Evolutionary conservation across 345 rosid genomes (phyloP), one percentile per base, ranked within the genome.

Genomic region (Murraya paniculata): DNA sequence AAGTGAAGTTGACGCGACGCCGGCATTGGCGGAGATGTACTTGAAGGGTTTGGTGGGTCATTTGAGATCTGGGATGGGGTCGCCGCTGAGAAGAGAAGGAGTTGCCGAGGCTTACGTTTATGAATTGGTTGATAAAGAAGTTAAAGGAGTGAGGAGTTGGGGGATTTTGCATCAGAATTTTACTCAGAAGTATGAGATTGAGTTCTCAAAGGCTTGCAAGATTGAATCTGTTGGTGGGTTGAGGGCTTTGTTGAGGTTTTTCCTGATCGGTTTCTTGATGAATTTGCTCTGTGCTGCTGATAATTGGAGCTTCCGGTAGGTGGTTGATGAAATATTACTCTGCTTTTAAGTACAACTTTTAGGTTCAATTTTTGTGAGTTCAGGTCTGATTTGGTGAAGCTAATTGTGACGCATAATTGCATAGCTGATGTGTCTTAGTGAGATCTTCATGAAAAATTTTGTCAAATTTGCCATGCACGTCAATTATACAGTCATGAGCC

Each of bases 21-120:
- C 79, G 75, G 66, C 70, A 19, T 91, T 88, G 25, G 93, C 90
- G 6, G 92, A 89, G 71, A 88, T 92, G 91, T 95, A 82, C 81
- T 69, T 92, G 78, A 92, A 83, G 65, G 97, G 93, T 4, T 74
- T 95, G 78, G 21, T 89, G 6, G 69, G n/a, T n/a, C 99, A 92
- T 70, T 33, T 95, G 83, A 85, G 77, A 36, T 85, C 94, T 4
- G 97, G 94, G 5, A 39, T 28, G 4, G 99, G 99, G 0, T 92
- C 97, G 25, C 98, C 99, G 0, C 71, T 95, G 88, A 91, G 93
- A 87, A 92, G 82, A 82, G 98, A 89, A 76, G 98, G 98, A 57
- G 86, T 89, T 1, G 76, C 87, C 2, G 91, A 92, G 89, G 86
- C 81, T 7, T 95, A 90, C 68, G 80, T 95, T 21, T 95, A 88